phyloP scores from a whole-genome alignment of 495 filamentous ascomycete genomes.

The Xylaria telfairii region DNA sequence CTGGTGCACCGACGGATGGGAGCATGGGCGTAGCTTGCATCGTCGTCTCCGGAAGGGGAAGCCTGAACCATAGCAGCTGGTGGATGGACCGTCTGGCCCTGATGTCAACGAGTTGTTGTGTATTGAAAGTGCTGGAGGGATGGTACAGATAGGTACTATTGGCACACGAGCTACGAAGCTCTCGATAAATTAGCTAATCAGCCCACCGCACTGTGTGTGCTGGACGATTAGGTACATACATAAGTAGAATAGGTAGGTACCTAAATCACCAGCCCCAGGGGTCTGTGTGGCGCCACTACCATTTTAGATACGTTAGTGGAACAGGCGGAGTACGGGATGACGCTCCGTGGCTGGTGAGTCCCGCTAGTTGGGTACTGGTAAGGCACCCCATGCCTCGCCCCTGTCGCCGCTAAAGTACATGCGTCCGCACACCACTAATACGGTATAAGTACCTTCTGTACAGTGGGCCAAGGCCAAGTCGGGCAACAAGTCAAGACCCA shows the following conservation, averaged over 20 bases:
- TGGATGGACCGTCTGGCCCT: neutral
- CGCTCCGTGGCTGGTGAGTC: constrained; percentile 14
- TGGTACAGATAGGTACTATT: neutral
- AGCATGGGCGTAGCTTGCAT: constrained; percentile 28
- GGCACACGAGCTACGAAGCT: neutral
- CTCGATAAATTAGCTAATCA: neutral
- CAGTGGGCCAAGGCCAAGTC: neutral
- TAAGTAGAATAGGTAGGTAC: neutral
- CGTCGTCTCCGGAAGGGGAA: constrained; percentile 30
- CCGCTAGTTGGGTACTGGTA: constrained; percentile 5
- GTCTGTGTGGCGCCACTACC: neutral
- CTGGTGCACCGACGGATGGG: neutral
- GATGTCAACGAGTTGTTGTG: neutral
- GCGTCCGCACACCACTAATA: neutral
- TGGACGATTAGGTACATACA: too few relatives aligned
- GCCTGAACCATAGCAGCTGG: constrained; percentile 33
- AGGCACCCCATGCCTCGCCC: neutral
- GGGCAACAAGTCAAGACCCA: constrained; percentile 8
- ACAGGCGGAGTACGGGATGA: neutral
- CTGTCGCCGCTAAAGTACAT: constrained; percentile 7
- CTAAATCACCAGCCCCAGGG: neutral
- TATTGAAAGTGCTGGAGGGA: neutral
- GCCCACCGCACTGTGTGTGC: too few relatives aligned
- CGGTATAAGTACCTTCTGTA: too few relatives aligned
- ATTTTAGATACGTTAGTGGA: too few relatives aligned